Base-by-base conservation (phyloP, 352 stramenopile species). In the Thalassiosira pacifica region DNA sequence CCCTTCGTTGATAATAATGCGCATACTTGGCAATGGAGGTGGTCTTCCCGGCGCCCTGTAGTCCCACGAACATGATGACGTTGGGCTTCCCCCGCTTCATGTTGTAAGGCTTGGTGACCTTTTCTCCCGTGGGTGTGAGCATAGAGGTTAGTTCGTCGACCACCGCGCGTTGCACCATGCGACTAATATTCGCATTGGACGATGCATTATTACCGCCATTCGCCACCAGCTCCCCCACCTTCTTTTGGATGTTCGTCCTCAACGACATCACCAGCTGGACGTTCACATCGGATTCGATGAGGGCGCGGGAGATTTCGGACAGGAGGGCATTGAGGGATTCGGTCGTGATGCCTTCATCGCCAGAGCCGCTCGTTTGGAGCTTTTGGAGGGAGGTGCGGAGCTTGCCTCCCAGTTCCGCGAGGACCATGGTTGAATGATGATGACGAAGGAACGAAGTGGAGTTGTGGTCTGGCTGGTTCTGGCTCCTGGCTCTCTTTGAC, bases 11-110 rank as follows among this genome's bases (percentile, higher is more conserved):
- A 89, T 99, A 99, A 79, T 99, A 98, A 90, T 99, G 96, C 37
- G 98, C 98, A 87, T 98, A 99, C 91, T 99, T 99, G 80, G 97
- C 98, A 88, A 99, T 99, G 66, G 97, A 98, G 27, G 98, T 99
- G 65, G 98, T 99, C 92, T 99, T 99, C 29, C 98, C 98, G 45
- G 97, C 98, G 18, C 98, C 98, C 89, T 99, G 96, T 22, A 97
- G 79, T 64, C 95, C 95, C 10, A 97, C 93, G 84, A 97, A 97
- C 65, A 97, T 88, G 45, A 97, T 92, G 0, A 97, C 89, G 82
- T 97, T 97, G 59, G 93, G 86, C 71, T 95, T 95, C 29, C 88
- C 88, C 27, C 93, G 91, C 80, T 94, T 96, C 84, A 96, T 92
- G 10, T 83, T 75, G 87, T 96, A 96, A 0, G 91, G 78, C 40